These are phyloP conservation scores for Lagerstroemia speciosa DNA, from an alignment of 345 rosid genomes.

Conservation along the genomic window DNA sequence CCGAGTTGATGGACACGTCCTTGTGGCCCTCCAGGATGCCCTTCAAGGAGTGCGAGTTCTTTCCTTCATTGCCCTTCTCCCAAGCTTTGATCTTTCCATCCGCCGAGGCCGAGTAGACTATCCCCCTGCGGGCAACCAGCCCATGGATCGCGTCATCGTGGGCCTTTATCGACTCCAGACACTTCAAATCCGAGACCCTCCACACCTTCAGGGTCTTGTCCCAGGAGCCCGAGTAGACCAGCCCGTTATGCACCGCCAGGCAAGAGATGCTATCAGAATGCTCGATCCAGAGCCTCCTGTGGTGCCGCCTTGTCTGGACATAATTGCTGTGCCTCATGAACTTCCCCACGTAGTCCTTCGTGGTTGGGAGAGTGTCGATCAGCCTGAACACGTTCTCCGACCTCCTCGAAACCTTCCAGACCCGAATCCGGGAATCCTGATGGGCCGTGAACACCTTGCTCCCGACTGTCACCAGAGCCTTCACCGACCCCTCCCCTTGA, in stretches of 20 bases:
- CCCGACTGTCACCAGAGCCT: conserved; percentile 61
- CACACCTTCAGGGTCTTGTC: conserved; percentile 91
- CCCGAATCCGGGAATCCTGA: conserved; percentile 83
- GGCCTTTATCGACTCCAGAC: conserved; percentile 77
- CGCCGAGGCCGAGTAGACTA: conserved; percentile 80
- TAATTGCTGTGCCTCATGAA: conserved; percentile 85
- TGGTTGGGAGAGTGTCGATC: conserved; percentile 73
- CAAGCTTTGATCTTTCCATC: conserved; percentile 87
- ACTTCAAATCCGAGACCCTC: conserved; percentile 75
- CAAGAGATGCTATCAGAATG: conserved; percentile 90
- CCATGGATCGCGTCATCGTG: conserved; percentile 84
- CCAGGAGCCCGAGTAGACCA: conserved; percentile 87
- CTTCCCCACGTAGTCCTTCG: conserved; percentile 67
- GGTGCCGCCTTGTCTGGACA: conserved; percentile 59
- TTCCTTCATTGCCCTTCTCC: conserved; percentile 57
- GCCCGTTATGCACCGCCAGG: conserved; percentile 49
- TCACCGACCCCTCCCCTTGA: conserved; percentile 82
- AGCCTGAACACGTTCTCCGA: conserved; percentile 63
- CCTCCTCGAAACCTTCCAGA: conserved; percentile 75
- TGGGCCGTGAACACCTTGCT: conserved; percentile 77
- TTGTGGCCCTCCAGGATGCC: conserved; percentile 69
- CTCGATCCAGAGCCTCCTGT: conserved; percentile 65
- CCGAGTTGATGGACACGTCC: conserved; percentile 65
- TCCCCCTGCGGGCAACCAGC: conserved; percentile 50
- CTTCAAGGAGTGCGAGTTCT: conserved; percentile 54